Base-by-base conservation (phyloP, 306 rosid species). In the Quercus alba region DNA sequence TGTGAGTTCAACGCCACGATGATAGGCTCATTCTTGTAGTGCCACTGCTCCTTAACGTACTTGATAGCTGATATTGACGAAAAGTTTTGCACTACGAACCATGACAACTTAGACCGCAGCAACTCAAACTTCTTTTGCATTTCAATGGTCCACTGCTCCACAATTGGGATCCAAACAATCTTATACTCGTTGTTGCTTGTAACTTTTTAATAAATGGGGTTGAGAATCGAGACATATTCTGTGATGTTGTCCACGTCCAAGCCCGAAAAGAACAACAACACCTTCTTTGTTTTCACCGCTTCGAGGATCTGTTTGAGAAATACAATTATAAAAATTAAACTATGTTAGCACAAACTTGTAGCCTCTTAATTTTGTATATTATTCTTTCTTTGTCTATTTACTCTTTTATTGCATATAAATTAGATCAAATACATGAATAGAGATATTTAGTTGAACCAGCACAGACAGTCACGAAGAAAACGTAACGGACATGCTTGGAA, bases 111-210 rank as follows among this genome's bases (percentile, higher is more conserved):
- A 8, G 68, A n/a, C 15, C 80, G 67, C 23, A 88, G 7, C 26
- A 3, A 8, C 1, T 84, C 86, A 25, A 78, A 86, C 89, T 76
- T 88, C 59, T 57, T 70, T 26, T 30, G 18, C 54, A 73, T 51
- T 0, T 84, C 85, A 5, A 56, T 70, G 0, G 57, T 69, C 82
- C 84, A 77, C 6, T 74, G 41, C 15, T 80, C 87, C 20, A 86
- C 86, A 6, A 77, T 61, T 0, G 88, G 89, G 30, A 86, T 21
- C 92, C 92, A 88, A 7, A 86, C 62, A 56, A 89, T 85, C 38
- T 70, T 73, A 25, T 78, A 75, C 3, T 46, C 15, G 1, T 81
- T 79, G 3, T 68, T 79, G 30, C 63, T 77, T 52, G 84, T 77
- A 54, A 19, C 44, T 35, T 13, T 25, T 1, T 85, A 82, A 7